Conservation (phyloP, 2,329 filamentous ascomycete species). For the Verticillium alfalfae region DNA sequence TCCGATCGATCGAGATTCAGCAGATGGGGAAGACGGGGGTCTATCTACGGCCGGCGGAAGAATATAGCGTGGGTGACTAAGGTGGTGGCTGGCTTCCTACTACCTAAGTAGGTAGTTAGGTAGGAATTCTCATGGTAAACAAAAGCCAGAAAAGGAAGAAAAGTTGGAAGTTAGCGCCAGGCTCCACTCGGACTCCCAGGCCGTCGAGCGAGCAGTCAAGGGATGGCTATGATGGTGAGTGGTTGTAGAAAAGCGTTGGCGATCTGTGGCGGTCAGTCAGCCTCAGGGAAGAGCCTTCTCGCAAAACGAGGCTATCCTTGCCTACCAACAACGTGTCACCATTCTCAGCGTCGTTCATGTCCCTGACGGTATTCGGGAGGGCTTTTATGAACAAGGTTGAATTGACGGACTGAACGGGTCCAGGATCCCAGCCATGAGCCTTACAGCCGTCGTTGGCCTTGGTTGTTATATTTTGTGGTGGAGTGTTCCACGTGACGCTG, state of each 20-base stretch:
- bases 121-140: background rate
- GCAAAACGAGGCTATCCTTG: slow-evolving; percentile 12
- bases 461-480: background rate
- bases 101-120: no score
- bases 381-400: background rate
- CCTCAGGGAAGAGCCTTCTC: slow-evolving; percentile 6
- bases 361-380: background rate
- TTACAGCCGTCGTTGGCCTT: background rate
- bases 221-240: background rate
- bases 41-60: background rate
- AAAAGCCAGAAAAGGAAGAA: background rate
- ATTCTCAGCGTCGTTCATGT: background rate
- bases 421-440: background rate
- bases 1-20: background rate
- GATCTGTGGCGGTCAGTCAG: slow-evolving; percentile 14
- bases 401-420: background rate
- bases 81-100: background rate
- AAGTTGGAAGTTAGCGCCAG: slow-evolving; percentile 2
- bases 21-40: background rate
- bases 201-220: background rate
- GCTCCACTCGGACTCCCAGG: background rate
- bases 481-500: background rate
- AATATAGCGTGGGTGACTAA: background rate
- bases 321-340: slow-evolving; percentile 5
- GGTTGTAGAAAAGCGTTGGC: slow-evolving; percentile 3